phyloP scores from a whole-genome alignment of 2,329 filamentous ascomycete species.

The Ophiostoma sp. region DNA sequence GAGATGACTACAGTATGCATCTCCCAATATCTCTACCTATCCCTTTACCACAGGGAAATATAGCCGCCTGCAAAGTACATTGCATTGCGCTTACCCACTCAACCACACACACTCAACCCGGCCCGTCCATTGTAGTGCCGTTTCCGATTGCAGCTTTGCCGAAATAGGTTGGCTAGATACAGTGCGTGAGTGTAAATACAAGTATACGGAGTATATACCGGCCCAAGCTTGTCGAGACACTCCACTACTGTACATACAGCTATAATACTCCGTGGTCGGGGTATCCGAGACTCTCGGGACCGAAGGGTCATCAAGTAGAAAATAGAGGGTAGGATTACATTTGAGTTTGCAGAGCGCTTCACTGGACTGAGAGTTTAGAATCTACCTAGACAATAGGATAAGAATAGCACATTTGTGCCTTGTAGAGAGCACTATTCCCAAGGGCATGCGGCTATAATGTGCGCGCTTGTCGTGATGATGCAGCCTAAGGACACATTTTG shows the following conservation, averaged over 20 bases:
- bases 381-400: background rate
- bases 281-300: background rate
- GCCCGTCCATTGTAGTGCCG: background rate
- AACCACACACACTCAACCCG: background rate
- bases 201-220: no score
- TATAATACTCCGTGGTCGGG: background rate
- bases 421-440: background rate
- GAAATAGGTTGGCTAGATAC: background rate
- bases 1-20: background rate
- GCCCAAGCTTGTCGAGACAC: background rate
- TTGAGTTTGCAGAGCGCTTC: no score
- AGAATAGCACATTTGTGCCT: background rate
- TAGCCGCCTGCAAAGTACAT: background rate
- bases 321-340: background rate
- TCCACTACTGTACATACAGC: background rate
- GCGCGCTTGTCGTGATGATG: no score
- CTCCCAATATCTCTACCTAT: background rate
- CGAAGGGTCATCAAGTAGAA: background rate
- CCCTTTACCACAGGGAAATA: background rate
- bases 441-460: no score
- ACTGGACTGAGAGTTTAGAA: no score
- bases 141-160: background rate
- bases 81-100: background rate
- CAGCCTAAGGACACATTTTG: no score
- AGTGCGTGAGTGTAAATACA: background rate